Base-by-base conservation (phyloP, 768 basidiomycete genomes). In the Naganishia vaughanmartiniae region DNA sequence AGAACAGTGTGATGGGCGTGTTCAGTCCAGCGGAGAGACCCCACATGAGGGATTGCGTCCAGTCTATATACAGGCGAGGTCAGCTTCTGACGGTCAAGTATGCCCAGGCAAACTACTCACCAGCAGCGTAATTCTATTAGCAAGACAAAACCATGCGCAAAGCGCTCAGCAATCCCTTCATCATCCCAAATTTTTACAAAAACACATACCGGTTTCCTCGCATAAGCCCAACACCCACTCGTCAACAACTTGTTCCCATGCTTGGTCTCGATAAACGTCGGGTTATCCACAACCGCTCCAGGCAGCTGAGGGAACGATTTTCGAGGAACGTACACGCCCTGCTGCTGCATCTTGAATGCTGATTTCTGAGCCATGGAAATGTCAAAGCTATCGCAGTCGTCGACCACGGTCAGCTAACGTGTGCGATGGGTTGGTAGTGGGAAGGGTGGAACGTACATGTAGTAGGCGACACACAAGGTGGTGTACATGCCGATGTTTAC, bases 351-450 rank as follows among this genome's bases (percentile, higher is more conserved):
- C 80, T 96, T 95, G 87, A 98, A 98, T 24, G 73, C 88, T 74
- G 91, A 93, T 84, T 99, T 98, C 79, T 98, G 95, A 4, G 92
- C 88, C 92, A 93, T 95, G 1, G 93, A 85, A 21, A 91, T 89
- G 75, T 99, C 96, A 86, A 91, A 98, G 76, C 91, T 93, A 73
- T 46, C 21, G 45, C n/a, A n/a, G n/a, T 45, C 53, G 67, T 21
- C 30, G 2, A 14, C 21, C 42, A 42, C 2, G 42, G 17, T 42
- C 42, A 54, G 34, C 70, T 24, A 53, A 14, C 26, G 56, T 15
- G 42, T 36, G 12, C 42, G 42, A 15, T 15, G 42, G 19, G 48
- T 4, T n/a, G 19, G n/a, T n/a, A n/a, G n/a, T n/a, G 24, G 48
- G 48, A 24, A 51, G 24, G 48, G 17, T 42, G 58, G 54, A 46